Base-by-base conservation (phyloP, 768 basidiomycete species). In the Psilocybe sp. region DNA sequence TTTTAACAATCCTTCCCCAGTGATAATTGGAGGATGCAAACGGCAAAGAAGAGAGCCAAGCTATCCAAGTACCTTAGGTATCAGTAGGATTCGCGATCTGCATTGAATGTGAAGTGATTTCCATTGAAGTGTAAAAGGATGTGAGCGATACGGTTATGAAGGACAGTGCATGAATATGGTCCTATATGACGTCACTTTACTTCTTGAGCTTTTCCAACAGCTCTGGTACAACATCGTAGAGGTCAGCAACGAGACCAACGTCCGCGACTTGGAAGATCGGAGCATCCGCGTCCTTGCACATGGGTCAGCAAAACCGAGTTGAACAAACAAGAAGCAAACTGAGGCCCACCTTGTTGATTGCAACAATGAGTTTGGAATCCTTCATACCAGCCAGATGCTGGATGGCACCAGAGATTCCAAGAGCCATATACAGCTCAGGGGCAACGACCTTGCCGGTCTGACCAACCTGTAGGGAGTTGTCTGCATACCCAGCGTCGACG, bases 351-450 rank as follows among this genome's bases (percentile, higher is more conserved):
- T 99, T 99, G 76, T 99, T 99, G 54, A 99, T 80, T 4, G 97
- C 97, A 31, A 97, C 96, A 53, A 99, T 99, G 55, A 98, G 76
- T 73, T 98, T 99, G 10, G 92, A 94, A 62, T 98, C 97, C 67
- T 99, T 99, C 97, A 98, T 99, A 8, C 97, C 97, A 16, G 97
- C 97, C 47, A 98, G 75, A 73, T 99, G 97, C 71, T 99, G 97
- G 60, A 98, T 99, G 12, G 97, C 97, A 14, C 97, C 97, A 8
- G 94, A 97, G 59, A 99, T 98, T 44, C 97, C 97, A 43, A 98
- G 69, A 3, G 97, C 97, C 69, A 98, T 81, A 70, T 99, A 99
- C 46, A 99, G 73, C 64, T 96, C 91, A 0, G 97, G 96, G 2
- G 97, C 96, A 38, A 98, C 95, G 33, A 99, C 89, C 70, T 98